phyloP scores from a whole-genome alignment of 345 rosid species.

The Orychophragmus violaceus region DNA sequence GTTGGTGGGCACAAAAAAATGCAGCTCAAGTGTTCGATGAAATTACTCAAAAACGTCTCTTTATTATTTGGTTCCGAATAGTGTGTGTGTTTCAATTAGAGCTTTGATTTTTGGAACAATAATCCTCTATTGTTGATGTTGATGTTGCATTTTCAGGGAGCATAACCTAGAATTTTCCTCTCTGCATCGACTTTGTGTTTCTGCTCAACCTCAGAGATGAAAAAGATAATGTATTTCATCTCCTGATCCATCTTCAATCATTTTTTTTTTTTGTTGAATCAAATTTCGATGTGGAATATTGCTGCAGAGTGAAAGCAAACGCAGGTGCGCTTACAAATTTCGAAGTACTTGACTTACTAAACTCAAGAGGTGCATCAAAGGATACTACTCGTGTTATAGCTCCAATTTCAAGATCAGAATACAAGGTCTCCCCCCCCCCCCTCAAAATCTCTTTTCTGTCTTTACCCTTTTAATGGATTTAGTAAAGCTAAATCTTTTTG shows the following conservation, averaged over 20 bases:
- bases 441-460: not conserved
- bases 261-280: not conserved
- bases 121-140: not conserved
- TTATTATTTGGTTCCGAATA: not conserved
- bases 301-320: conserved; percentile 63
- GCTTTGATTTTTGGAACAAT: not conserved
- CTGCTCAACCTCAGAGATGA: conserved; percentile 9
- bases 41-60: not conserved
- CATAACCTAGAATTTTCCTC: not conserved
- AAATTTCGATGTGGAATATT: not conserved
- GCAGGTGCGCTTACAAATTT: conserved; percentile 71
- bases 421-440: conserved; percentile 41
- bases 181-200: not conserved
- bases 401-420: conserved; percentile 59
- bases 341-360: conserved; percentile 62
- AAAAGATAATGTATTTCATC: conserved; percentile 12
- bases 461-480: not conserved
- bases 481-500: not conserved
- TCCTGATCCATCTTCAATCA: not conserved
- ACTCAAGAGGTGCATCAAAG: conserved; percentile 69
- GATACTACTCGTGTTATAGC: conserved; percentile 58
- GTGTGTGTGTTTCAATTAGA: not conserved
- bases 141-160: not conserved
- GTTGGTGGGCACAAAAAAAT: not conserved
- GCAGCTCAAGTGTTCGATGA: not conserved